Conservation (phyloP, 2,329 filamentous ascomycete species). For the Paecilomyces dactylethromorphus region DNA sequence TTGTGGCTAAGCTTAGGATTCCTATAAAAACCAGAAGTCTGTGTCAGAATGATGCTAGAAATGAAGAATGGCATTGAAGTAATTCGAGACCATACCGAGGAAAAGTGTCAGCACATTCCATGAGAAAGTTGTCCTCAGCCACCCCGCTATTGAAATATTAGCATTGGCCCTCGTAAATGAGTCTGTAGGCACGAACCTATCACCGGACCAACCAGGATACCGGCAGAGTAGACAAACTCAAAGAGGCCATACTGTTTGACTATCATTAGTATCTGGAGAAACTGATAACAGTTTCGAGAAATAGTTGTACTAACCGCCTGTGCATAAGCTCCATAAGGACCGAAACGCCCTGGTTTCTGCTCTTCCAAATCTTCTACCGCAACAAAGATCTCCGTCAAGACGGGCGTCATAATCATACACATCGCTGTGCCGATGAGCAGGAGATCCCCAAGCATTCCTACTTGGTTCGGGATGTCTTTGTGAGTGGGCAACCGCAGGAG, state of each 20-base stretch:
- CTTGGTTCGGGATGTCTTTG: not conserved
- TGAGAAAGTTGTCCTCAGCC: not conserved
- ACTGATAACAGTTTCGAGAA: not conserved
- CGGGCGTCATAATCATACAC: not conserved
- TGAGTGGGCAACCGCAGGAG: not conserved
- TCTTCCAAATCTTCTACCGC: not conserved
- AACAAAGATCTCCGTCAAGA: not conserved
- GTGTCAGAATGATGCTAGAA: not conserved
- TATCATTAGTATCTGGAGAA: not conserved
- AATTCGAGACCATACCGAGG: not conserved
- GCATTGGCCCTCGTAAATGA: not conserved
- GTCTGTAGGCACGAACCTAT: not conserved
- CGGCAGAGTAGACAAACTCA: not conserved
- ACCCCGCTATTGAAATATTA: not conserved
- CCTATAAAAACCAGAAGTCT: not conserved
- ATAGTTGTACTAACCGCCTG: not conserved
- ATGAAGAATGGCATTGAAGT: not conserved
- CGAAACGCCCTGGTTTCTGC: not conserved
- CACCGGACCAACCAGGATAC: not conserved
- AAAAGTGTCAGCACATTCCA: not conserved
- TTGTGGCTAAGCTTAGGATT: not conserved
- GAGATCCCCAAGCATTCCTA: not conserved
- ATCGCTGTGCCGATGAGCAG: not conserved
- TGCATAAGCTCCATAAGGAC: not conserved
- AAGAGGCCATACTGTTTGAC: not conserved